Conservation (phyloP, 2,329 filamentous ascomycete genomes). For the Neonectria magnoliae region DNA sequence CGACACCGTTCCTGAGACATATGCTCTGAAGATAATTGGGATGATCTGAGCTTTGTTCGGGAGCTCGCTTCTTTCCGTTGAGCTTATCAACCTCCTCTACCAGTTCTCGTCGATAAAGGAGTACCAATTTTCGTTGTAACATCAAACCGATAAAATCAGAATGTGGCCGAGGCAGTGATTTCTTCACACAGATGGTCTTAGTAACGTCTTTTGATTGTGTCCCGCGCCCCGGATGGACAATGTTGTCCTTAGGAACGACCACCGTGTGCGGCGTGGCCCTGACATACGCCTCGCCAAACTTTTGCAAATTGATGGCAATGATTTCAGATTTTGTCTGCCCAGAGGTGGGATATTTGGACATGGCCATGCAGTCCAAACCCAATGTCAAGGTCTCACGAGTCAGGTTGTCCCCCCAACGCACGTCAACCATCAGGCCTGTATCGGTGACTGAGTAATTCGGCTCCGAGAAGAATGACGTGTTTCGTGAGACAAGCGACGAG, state of each 20-base stretch:
- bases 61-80: not conserved
- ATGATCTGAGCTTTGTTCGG: not conserved
- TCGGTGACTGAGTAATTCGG: constrained; percentile 9
- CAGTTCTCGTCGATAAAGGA: constrained; percentile 1
- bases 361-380: constrained; percentile 10
- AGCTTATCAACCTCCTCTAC: not conserved
- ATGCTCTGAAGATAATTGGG: not conserved
- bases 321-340: not conserved
- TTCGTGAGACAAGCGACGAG: constrained; percentile 1
- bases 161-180: not conserved
- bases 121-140: not conserved
- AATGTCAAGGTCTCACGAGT: not conserved
- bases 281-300: constrained; percentile 4
- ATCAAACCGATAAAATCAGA: constrained; percentile 12
- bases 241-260: not conserved
- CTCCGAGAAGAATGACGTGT: constrained; percentile 6
- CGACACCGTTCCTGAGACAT: constrained; percentile 1
- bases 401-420: not conserved
- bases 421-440: not conserved
- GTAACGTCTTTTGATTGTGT: not conserved
- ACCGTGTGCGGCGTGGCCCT: constrained; percentile 1
- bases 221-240: not conserved
- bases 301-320: constrained; percentile 1
- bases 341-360: not conserved
- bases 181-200: not conserved